Evolutionary conservation across 208 protist genomes (phyloP).

Genomic region (Blechomonas ayalai): DNA sequence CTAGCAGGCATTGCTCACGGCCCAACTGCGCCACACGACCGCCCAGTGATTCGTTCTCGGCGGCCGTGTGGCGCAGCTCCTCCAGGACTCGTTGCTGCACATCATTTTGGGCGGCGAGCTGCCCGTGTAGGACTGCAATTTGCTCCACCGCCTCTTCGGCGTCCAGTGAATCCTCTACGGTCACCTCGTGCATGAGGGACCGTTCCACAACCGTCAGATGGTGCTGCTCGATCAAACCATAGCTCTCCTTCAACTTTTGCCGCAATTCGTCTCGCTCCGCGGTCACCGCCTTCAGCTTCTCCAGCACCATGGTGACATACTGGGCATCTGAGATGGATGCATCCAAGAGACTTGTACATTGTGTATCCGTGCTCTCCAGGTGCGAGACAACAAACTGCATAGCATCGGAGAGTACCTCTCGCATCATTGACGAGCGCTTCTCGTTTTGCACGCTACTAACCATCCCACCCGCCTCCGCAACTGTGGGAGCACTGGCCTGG

Average conservation of each 20-base stretch:
- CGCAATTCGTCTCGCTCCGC: conserved; percentile 32
- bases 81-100: conserved; percentile 7
- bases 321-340: conserved; percentile 49
- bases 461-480: background rate
- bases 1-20: conserved; percentile 17
- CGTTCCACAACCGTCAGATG: conserved; percentile 63
- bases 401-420: conserved; percentile 14
- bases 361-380: conserved; percentile 35
- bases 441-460: background rate
- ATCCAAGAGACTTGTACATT: conserved; percentile 48
- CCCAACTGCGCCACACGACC: background rate
- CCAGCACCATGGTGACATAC: conserved; percentile 40
- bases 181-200: conserved; percentile 59
- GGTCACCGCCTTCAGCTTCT: conserved; percentile 26
- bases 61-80: conserved; percentile 22
- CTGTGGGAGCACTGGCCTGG: background rate
- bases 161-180: conserved; percentile 56
- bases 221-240: conserved; percentile 65
- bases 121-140: conserved; percentile 37
- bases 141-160: conserved; percentile 60
- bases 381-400: conserved; percentile 31
- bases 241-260: conserved; percentile 24
- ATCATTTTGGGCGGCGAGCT: conserved; percentile 25
- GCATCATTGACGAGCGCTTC: conserved; percentile 15
- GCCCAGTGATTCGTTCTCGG: no score